phyloP scores from a whole-genome alignment of 148 eudicot species.

The Rhododendron kiyosumense region DNA sequence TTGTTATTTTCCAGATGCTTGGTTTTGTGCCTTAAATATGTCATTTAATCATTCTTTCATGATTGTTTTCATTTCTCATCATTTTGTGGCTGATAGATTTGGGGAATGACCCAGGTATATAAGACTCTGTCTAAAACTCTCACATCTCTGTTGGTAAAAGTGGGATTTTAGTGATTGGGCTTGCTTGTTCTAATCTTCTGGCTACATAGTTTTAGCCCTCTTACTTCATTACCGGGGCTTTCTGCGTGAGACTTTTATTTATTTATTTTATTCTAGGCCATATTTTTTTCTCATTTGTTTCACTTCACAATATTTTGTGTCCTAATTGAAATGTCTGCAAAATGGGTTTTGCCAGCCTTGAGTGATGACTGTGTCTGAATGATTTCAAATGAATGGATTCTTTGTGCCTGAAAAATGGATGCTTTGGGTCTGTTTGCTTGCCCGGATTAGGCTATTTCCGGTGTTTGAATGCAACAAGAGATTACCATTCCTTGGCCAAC shows the following conservation, averaged over 20 bases:
- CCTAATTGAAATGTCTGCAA: neutral
- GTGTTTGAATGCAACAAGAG: neutral
- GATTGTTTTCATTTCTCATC: too few relatives aligned
- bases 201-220: neutral
- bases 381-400: neutral
- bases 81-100: neutral
- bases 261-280: neutral
- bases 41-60: neutral
- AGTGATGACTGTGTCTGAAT: neutral
- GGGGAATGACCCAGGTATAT: neutral
- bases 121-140: neutral
- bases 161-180: neutral
- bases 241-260: neutral
- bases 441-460: neutral
- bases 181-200: neutral
- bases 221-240: neutral
- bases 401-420: neutral
- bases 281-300: slow-evolving; percentile 32
- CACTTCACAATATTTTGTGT: slow-evolving; percentile 50
- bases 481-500: neutral
- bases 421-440: neutral
- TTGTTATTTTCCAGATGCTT: neutral
- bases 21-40: neutral
- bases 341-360: slow-evolving; percentile 3
- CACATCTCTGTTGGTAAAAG: neutral